Evolutionary conservation across 192 early-diverging fungal species (phyloP), one percentile per base, ranked within the genome.

Genomic region (Entomortierella parvispora): DNA sequence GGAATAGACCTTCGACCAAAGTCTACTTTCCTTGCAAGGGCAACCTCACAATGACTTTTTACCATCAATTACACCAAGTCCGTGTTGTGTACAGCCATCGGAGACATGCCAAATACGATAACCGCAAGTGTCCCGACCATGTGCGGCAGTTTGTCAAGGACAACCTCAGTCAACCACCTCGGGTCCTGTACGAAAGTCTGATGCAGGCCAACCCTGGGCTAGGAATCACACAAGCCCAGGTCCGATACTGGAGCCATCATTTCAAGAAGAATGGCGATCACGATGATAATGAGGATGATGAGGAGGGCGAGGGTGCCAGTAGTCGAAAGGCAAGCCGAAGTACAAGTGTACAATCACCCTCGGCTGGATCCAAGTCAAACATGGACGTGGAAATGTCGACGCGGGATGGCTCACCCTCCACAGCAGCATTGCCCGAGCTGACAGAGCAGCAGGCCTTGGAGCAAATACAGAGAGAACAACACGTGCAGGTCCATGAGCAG

Each of bases 1-100:
- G 74, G 15, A 77, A 77, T 20, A 59, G 74, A 7, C 74, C 74
- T 0, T 77, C 74, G 58, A 77, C 66, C 33, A 77, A 77, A 23
- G 44, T 59, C 0, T 77, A 77, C 32, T 77, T 77, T 22, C 74
- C 74, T 44, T 77, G 74, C 66, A 77, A 77, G 26, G 74, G 74
- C 31, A 77, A 77, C 26, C 32, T 77, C 29, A 77, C 74, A 0
- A 77, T 77, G 74, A 77, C 74, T 7, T 77, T 77, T 45, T 77
- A 77, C 54, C 65, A 68, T 29, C 49, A 77, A 18, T 50, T 64
- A 55, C 54, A 77, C 25, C 74, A 77, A 33, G 74, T 77, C 11
- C 74, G 74, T 26, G 63, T 77, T 8, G 65, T 77, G 1, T 77
- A 77, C 23, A 53, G 48, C 22, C 74, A 77, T n/a, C 68, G 62